Base-by-base conservation (phyloP, 2,329 filamentous ascomycete genomes). In the Fusarium torulosum region DNA sequence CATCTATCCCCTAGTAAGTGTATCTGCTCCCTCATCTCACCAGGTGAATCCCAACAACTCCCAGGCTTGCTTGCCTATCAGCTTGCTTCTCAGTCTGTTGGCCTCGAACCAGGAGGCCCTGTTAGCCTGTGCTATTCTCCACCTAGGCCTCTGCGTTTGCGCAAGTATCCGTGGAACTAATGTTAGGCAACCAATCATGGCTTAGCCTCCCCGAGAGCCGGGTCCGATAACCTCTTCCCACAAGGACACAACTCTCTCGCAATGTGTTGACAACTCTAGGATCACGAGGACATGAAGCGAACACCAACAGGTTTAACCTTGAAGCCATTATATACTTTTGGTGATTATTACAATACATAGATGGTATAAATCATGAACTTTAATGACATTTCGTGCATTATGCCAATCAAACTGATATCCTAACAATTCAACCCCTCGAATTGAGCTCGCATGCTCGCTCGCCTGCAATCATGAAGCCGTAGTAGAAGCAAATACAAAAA, bases 161-260 rank as follows among this genome's bases (percentile, higher is more conserved):
- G 40, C 46, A 66, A 63, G 52, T 54, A 58, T 66, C 42, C 43
- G 29, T 23, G 37, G 47, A 63, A 70, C 62, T 40, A 63, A 66
- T 53, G 38, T 63, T 69, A 56, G 64, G 54, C 52, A 57, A 56
- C 72, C 72, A 74, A 74, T 74, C 72, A 73, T 45, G 59, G 56
- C 61, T 70, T 73, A 71, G 72, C 54, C 59, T 55, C 51, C 60
- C 72, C 72, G 72, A 74, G 41, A 74, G 58, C 72, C 72, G 72
- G 44, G 40, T 56, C 72, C 72, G 70, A 74, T 58, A 74, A 74
- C 72, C 67, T 71, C 42, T 45, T 52, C 47, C 53, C 63, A 64
- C 20, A n/a, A 52, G 49, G 27, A 40, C 38, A 68, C 66, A 68
- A 70, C 43, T 65, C 38, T 50, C 20, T 51, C n/a, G 41, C 33